Percentiles rank a stretch among this genome's conserved stretches.
These are phyloP conservation scores for Rhizoclosmatium sp. DNA, from an alignment of 192 early-diverging fungal genomes.

Conservation along the genomic window DNA sequence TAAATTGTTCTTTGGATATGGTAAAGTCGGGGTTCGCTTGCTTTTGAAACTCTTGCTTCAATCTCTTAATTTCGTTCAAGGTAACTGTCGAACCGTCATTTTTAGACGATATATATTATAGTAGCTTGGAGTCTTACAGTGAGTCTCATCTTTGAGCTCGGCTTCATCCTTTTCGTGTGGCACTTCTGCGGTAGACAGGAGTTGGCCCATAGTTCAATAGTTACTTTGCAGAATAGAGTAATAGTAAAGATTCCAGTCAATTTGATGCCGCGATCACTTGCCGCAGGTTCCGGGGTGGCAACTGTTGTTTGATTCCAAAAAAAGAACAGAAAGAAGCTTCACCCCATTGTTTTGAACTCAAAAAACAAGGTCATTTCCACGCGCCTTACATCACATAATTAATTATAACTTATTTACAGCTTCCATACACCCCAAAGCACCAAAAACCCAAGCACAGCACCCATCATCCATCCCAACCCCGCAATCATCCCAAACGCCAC, in stretches of 20 bases:
- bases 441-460: background rate
- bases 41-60: conserved; percentile 50
- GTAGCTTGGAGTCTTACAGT: conserved; percentile 21
- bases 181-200: background rate
- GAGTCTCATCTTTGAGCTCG: conserved; percentile 25
- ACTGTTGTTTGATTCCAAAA: no score
- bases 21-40: conserved; percentile 49
- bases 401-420: background rate
- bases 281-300: no score
- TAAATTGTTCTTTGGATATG: conserved; percentile 76
- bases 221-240: no score
- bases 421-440: background rate
- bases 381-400: no score
- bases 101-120: background rate
- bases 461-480: no score
- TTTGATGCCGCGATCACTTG: no score
- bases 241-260: no score
- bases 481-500: background rate
- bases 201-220: background rate
- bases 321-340: no score
- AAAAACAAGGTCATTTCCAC: no score
- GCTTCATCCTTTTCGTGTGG: background rate
- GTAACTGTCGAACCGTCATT: conserved; percentile 31
- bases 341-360: no score
- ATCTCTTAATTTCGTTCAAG: conserved; percentile 50